Conservation (phyloP, 805 yeast genomes). For the Yarrowia sp. region DNA sequence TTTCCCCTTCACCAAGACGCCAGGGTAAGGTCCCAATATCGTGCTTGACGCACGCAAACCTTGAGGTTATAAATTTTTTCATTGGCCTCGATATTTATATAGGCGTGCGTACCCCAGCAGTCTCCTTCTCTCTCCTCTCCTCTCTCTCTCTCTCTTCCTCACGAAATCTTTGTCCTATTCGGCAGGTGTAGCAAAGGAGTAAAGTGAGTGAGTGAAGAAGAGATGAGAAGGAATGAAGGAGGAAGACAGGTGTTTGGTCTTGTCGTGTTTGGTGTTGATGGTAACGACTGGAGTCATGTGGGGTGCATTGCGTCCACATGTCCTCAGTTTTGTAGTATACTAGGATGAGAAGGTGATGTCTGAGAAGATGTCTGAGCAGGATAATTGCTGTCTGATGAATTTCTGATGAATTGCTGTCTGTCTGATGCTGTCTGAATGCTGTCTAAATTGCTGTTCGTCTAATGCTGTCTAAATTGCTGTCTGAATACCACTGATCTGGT, state of each 20-base stretch:
- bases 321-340: background rate
- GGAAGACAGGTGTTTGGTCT: background rate
- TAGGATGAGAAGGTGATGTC: too few relatives aligned
- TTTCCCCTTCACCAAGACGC: background rate
- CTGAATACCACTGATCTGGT: too few relatives aligned
- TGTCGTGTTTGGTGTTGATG: background rate
- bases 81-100: background rate
- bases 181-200: slow-evolving; percentile 24
- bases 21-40: slow-evolving; percentile 9
- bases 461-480: background rate
- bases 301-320: background rate
- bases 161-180: slow-evolving; percentile 19
- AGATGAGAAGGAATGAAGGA: background rate
- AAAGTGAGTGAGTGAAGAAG: slow-evolving; percentile 16
- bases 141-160: slow-evolving; percentile 19
- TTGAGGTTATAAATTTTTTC: slow-evolving; percentile 21
- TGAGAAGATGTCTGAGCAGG: too few relatives aligned
- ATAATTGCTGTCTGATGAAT: too few relatives aligned
- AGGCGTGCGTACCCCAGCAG: background rate
- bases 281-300: background rate
- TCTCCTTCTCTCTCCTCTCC: slow-evolving; percentile 25
- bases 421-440: too few relatives aligned
- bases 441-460: background rate
- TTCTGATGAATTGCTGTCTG: too few relatives aligned
- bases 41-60: slow-evolving; percentile 6